Conservation (phyloP, 169 alveolate species). For the Babesia divergens region DNA sequence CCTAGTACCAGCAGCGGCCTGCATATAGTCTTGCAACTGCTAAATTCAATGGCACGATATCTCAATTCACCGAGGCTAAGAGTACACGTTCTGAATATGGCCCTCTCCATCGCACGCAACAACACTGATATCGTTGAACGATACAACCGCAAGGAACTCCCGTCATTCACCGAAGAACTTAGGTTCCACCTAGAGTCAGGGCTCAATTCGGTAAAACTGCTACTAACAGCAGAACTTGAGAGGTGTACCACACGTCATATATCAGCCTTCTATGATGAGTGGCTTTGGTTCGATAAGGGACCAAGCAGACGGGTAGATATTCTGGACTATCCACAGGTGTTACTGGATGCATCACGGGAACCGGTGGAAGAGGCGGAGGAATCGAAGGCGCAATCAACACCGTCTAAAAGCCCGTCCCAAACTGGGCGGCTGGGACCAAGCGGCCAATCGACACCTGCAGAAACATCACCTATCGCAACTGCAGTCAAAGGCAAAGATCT, state of each 20-base stretch:
- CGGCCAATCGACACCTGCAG: too few relatives aligned
- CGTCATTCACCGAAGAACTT: slow-evolving; percentile 34
- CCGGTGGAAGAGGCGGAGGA: neutral
- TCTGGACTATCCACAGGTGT: slow-evolving; percentile 15
- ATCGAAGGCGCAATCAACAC: neutral
- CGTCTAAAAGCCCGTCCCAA: neutral
- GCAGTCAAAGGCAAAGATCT: neutral
- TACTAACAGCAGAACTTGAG: slow-evolving; percentile 27
- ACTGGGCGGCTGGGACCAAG: neutral
- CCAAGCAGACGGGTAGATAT: slow-evolving; percentile 1
- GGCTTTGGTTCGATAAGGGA: slow-evolving; percentile 28
- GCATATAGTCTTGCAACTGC: slow-evolving; percentile 9
- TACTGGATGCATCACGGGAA: neutral
- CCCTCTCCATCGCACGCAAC: neutral
- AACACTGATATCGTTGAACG: neutral
- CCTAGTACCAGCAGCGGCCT: slow-evolving; percentile 17
- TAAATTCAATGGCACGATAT: slow-evolving; percentile 10
- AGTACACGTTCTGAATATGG: neutral
- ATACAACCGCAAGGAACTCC: neutral
- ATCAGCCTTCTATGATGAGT: slow-evolving; percentile 48
- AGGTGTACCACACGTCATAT: slow-evolving; percentile 14
- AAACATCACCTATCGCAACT: neutral
- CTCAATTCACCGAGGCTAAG: slow-evolving; percentile 1
- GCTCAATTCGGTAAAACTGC: slow-evolving; percentile 8
- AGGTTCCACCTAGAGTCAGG: slow-evolving; percentile 53